phyloP scores from a whole-genome alignment of 2,329 filamentous ascomycete species.

The Parastagonospora nodorum region DNA sequence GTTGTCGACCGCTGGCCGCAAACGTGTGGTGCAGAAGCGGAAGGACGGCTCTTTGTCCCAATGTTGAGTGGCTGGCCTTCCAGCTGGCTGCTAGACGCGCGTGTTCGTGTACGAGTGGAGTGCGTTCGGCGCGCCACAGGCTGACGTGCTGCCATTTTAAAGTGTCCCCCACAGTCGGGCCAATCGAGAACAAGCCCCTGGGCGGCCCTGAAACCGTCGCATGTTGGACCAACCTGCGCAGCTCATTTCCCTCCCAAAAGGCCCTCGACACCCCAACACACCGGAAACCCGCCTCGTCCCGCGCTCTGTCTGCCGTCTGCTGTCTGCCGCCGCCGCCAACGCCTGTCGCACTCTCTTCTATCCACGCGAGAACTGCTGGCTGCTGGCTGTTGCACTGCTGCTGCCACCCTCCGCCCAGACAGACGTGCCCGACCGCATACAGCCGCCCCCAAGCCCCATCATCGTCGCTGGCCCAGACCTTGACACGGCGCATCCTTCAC shows the following conservation, averaged over 20 bases:
- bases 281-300: conserved; percentile 6
- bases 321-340: conserved; percentile 24
- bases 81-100: conserved; percentile 11
- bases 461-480: conserved; percentile 11
- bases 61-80: not conserved
- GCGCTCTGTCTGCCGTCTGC: conserved; percentile 1
- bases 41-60: not conserved
- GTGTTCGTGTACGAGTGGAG: conserved; percentile 15
- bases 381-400: conserved; percentile 9
- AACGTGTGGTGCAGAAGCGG: not conserved
- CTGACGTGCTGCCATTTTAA: conserved; percentile 32
- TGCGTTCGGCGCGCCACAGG: conserved; percentile 17
- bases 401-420: conserved; percentile 7
- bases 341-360: conserved; percentile 5
- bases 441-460: conserved; percentile 1
- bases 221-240: conserved; percentile 9
- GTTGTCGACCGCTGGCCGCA: not conserved
- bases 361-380: conserved; percentile 7
- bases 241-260: conserved; percentile 17
- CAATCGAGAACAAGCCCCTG: conserved; percentile 16
- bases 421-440: conserved; percentile 2
- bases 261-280: conserved; percentile 18
- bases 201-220: conserved; percentile 31
- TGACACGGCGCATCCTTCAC: conserved; percentile 4
- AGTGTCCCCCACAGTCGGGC: conserved; percentile 15